These are phyloP conservation scores for Venturia effusa DNA, from an alignment of 2,329 filamentous ascomycete species.

Conservation along the genomic window DNA sequence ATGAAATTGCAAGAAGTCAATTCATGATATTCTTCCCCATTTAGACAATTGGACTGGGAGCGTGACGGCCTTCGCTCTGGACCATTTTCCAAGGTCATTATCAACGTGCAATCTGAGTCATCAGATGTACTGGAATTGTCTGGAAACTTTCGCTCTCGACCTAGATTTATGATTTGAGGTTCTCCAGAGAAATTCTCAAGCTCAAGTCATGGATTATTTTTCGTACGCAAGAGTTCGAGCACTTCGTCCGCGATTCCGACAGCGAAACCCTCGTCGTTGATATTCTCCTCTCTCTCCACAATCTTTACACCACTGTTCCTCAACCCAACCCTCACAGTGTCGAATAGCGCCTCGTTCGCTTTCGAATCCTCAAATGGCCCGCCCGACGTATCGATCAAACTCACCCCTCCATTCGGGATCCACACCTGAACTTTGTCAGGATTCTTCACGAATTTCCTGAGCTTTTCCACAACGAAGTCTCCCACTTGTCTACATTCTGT, in stretches of 20 bases:
- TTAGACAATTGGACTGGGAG: too few species aligned
- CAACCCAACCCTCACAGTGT: constrained; percentile 39
- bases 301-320: constrained; percentile 38
- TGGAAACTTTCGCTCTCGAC: background rate
- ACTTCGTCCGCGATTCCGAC: background rate
- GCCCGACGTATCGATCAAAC: constrained; percentile 44
- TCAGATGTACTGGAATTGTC: too few species aligned
- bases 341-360: constrained; percentile 38
- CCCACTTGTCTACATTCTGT: constrained; percentile 48
- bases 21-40: too few species aligned
- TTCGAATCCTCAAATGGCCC: constrained; percentile 42
- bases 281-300: constrained; percentile 36
- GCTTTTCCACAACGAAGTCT: constrained; percentile 42
- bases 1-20: too few species aligned
- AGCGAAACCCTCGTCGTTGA: constrained; percentile 47
- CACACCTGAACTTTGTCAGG: constrained; percentile 42
- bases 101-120: too few species aligned
- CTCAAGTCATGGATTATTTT: background rate
- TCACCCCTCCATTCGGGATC: constrained; percentile 50
- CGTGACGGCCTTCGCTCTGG: too few species aligned
- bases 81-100: too few species aligned
- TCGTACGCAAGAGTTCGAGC: background rate
- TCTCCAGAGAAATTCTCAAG: background rate
- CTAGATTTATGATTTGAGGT: too few species aligned
- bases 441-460: constrained; percentile 29